Percentiles rank a stretch among this genome's conserved stretches.
These are phyloP conservation scores for Cucurbitaria berberidis DNA, from an alignment of 2,329 filamentous ascomycete genomes.

Conservation along the genomic window DNA sequence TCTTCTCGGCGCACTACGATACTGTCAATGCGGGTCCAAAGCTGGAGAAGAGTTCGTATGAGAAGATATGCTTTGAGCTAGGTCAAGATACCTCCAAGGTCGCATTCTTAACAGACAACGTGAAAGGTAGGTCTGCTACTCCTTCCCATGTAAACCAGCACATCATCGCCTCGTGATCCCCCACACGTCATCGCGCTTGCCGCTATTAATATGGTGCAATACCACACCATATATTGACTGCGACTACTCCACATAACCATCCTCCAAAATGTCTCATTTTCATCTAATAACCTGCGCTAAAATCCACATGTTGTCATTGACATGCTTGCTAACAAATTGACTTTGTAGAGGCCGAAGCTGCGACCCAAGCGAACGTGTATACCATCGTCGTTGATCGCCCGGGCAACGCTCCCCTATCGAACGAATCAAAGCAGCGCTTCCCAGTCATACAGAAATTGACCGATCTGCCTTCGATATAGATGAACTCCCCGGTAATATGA, in stretches of 20 bases:
- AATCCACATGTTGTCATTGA: slow-evolving; percentile 1
- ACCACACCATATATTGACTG: slow-evolving; percentile 1
- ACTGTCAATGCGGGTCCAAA: slow-evolving; percentile 82
- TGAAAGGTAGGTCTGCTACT: slow-evolving; percentile 55
- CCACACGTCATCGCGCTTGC: slow-evolving; percentile 9
- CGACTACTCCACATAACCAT: slow-evolving; percentile 4
- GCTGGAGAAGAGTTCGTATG: slow-evolving; percentile 70
- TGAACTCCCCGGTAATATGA: background rate
- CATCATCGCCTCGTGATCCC: slow-evolving; percentile 4
- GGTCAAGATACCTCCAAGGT: slow-evolving; percentile 59
- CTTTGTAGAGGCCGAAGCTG: slow-evolving; percentile 52
- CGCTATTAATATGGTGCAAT: slow-evolving; percentile 22
- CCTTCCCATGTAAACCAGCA: slow-evolving; percentile 14
- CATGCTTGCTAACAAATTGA: slow-evolving; percentile 21
- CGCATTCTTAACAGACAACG: slow-evolving; percentile 83
- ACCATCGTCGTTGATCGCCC: slow-evolving; percentile 62
- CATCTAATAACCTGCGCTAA: slow-evolving; percentile 4
- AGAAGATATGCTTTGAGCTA: slow-evolving; percentile 63
- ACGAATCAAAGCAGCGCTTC: slow-evolving; percentile 27
- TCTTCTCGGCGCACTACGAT: slow-evolving; percentile 64
- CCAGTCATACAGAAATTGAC: slow-evolving; percentile 42
- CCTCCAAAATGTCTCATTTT: slow-evolving; percentile 1
- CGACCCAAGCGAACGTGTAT: slow-evolving; percentile 51
- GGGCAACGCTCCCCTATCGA: slow-evolving; percentile 68
- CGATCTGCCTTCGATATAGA: slow-evolving; percentile 41